Percentiles rank a stretch among this genome's conserved stretches.
These are phyloP conservation scores for Corynespora cassiicola DNA, from an alignment of 2,329 filamentous ascomycete species.

Conservation along the genomic window DNA sequence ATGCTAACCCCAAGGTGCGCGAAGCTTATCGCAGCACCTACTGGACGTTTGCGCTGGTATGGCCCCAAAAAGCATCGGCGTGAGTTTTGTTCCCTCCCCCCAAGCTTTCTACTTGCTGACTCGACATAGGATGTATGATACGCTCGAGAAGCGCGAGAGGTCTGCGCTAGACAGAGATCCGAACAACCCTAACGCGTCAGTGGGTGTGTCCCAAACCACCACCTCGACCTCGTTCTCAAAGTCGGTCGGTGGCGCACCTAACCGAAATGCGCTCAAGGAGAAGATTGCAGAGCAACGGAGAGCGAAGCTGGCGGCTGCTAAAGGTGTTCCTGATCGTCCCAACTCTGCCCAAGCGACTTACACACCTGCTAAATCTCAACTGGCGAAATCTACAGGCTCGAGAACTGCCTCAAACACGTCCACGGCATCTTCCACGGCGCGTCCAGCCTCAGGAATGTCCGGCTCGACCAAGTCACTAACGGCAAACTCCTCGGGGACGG, in stretches of 20 bases:
- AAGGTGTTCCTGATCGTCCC: constrained; percentile 59
- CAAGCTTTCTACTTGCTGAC: constrained; percentile 20
- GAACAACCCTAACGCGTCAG: constrained; percentile 72
- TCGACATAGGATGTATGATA: constrained; percentile 72
- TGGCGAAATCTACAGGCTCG: constrained; percentile 38
- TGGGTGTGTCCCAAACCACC: constrained; percentile 60
- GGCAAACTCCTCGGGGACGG: constrained; percentile 38
- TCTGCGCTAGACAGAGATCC: constrained; percentile 82
- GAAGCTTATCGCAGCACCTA: constrained; percentile 85
- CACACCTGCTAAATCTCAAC: constrained; percentile 51
- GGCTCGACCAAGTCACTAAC: constrained; percentile 41
- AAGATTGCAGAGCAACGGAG: constrained; percentile 81
- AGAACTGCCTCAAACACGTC: constrained; percentile 37
- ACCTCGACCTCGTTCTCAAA: constrained; percentile 48
- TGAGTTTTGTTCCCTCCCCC: constrained; percentile 52
- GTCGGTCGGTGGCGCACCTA: constrained; percentile 54
- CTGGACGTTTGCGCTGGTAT: constrained; percentile 81
- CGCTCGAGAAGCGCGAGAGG: constrained; percentile 79
- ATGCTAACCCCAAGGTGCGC: constrained; percentile 88
- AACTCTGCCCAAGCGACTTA: constrained; percentile 64
- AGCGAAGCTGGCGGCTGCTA: constrained; percentile 57
- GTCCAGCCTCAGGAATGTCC: constrained; percentile 46
- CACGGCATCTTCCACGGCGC: constrained; percentile 34
- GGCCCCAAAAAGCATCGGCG: constrained; percentile 78
- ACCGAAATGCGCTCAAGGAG: constrained; percentile 72